Conservation (phyloP, 2,329 filamentous ascomycete species). For the Plectosphaerella sp. region DNA sequence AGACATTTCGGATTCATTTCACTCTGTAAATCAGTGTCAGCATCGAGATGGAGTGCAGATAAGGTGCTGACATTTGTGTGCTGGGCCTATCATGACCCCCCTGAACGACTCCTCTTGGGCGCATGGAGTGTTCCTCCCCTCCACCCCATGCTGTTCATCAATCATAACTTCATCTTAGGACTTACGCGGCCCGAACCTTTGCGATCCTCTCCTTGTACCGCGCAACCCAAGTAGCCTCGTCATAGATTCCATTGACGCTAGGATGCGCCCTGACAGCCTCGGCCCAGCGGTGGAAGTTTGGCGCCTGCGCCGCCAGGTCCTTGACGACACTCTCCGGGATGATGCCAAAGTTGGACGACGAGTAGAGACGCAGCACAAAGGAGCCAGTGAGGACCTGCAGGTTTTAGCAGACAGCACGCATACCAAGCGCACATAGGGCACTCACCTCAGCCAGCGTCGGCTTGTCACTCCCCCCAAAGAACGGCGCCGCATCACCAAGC, state of each 20-base stretch:
- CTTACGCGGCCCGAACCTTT: slow-evolving; percentile 5
- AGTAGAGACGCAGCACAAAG: slow-evolving; percentile 59
- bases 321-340: slow-evolving; percentile 42
- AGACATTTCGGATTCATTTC: too few species aligned
- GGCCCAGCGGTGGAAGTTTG: slow-evolving; percentile 66
- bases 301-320: slow-evolving; percentile 49
- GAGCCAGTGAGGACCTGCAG: slow-evolving; percentile 57
- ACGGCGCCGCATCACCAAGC: slow-evolving; percentile 51
- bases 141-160: too few species aligned
- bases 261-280: slow-evolving; percentile 54
- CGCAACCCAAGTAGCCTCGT: slow-evolving; percentile 44
- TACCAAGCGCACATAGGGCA: slow-evolving; percentile 3
- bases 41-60: too few species aligned
- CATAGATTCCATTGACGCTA: slow-evolving; percentile 61
- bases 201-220: slow-evolving; percentile 33
- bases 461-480: slow-evolving; percentile 59
- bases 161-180: not conserved
- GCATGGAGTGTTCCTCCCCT: too few species aligned
- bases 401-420: slow-evolving; percentile 1
- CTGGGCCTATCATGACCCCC: too few species aligned
- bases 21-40: too few species aligned
- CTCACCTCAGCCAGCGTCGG: slow-evolving; percentile 71
- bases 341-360: slow-evolving; percentile 48
- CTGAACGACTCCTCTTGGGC: too few species aligned
- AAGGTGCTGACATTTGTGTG: too few species aligned